Evolutionary conservation across 345 rosid genomes (phyloP).

Genomic region (Acer yangbiense): DNA sequence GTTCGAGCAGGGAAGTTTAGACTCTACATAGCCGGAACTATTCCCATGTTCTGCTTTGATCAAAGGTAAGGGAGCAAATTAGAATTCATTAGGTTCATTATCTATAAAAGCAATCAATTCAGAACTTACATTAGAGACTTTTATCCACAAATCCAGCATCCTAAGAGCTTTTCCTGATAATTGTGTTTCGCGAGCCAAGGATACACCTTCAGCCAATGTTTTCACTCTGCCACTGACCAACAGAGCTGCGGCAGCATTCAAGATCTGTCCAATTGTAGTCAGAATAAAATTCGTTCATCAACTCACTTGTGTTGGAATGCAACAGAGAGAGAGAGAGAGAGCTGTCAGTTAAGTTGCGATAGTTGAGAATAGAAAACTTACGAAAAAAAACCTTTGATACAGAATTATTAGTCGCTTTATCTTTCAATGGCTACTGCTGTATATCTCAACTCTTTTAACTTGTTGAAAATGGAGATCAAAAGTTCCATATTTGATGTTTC

Average conservation of each 20-base stretch:
- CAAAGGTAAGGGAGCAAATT: neutral
- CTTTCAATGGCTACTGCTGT: too few species aligned
- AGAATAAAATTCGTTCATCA: conserved; percentile 17
- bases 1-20: neutral
- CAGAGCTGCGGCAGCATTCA: conserved; percentile 96
- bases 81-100: neutral
- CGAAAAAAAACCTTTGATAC: conserved; percentile 26
- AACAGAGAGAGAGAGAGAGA: too few species aligned
- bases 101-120: neutral
- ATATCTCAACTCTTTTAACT: too few species aligned
- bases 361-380: conserved; percentile 30
- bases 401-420: too few species aligned
- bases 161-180: conserved; percentile 71
- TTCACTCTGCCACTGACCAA: conserved; percentile 57
- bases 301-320: neutral
- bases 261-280: conserved; percentile 50
- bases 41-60: conserved; percentile 26
- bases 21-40: neutral
- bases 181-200: conserved; percentile 74
- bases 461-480: too few species aligned
- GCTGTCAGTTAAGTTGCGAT: too few species aligned
- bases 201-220: conserved; percentile 72
- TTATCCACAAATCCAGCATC: conserved; percentile 74
- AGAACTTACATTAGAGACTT: conserved; percentile 52
- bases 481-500: too few species aligned